phyloP scores from a whole-genome alignment of 495 filamentous ascomycete genomes.

The Chaetomium tenue region DNA sequence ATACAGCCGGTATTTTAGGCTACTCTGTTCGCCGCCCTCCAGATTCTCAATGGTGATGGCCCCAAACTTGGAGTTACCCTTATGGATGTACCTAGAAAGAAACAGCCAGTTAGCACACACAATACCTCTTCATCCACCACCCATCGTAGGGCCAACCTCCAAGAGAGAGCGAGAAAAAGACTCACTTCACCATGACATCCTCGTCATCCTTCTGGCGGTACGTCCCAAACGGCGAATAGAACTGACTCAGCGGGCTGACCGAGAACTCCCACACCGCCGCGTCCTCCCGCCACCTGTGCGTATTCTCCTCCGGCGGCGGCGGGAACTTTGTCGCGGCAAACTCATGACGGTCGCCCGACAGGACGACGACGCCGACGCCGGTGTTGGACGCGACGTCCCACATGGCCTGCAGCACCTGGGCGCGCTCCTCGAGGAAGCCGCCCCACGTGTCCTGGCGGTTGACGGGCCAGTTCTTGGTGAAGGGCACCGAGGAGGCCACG shows the following conservation, averaged over 20 bases:
- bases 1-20: slow-evolving; percentile 77
- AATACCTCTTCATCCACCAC: not conserved
- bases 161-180: slow-evolving; percentile 16
- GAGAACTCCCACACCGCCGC: slow-evolving; percentile 81
- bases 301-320: slow-evolving; percentile 56
- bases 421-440: slow-evolving; percentile 78
- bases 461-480: slow-evolving; percentile 94
- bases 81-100: slow-evolving; percentile 64
- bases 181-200: slow-evolving; percentile 75
- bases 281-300: slow-evolving; percentile 46
- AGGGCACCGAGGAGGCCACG: slow-evolving; percentile 80
- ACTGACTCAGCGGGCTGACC: slow-evolving; percentile 85
- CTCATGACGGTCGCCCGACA: slow-evolving; percentile 91
- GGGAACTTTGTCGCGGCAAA: slow-evolving; percentile 90
- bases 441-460: slow-evolving; percentile 87
- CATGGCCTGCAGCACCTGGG: slow-evolving; percentile 79
- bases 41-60: slow-evolving; percentile 75
- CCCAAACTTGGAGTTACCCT: slow-evolving; percentile 89
- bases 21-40: slow-evolving; percentile 56
- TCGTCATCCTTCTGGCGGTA: slow-evolving; percentile 75
- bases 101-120: not conserved
- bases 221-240: slow-evolving; percentile 81
- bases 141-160: not conserved
- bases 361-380: slow-evolving; percentile 73
- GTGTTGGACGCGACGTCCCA: slow-evolving; percentile 76